phyloP scores from a whole-genome alignment of 768 basidiomycete genomes.

The Cystobasidium ongulense region DNA sequence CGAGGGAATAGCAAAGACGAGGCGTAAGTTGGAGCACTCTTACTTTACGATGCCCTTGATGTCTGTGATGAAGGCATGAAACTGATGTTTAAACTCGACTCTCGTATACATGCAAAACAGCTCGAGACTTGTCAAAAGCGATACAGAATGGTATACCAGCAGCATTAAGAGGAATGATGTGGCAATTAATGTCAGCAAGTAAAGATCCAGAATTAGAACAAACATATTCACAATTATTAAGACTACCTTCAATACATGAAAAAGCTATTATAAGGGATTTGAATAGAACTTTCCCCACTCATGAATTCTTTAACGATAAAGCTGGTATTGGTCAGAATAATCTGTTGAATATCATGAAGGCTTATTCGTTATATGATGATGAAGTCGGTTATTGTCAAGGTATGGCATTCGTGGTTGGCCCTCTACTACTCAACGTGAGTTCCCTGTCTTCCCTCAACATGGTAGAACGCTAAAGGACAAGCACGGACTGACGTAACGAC shows the following conservation, averaged over 20 bases:
- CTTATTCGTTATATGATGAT: slow-evolving; percentile 77
- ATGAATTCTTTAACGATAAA: slow-evolving; percentile 88
- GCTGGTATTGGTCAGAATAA: slow-evolving; percentile 95
- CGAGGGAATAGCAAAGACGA: slow-evolving; percentile 69
- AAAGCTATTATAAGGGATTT: slow-evolving; percentile 90
- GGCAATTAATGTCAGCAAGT: slow-evolving; percentile 91
- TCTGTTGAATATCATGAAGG: slow-evolving; percentile 93
- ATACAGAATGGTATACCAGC: slow-evolving; percentile 87
- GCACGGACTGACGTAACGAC: background rate
- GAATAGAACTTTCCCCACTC: slow-evolving; percentile 84
- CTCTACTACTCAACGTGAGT: slow-evolving; percentile 74
- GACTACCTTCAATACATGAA: slow-evolving; percentile 77
- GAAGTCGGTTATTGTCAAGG: slow-evolving; percentile 98
- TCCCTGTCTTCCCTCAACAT: background rate
- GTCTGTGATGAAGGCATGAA: no score
- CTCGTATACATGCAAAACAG: slow-evolving; percentile 1
- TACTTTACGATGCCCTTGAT: no score
- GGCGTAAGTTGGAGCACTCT: slow-evolving; percentile 42
- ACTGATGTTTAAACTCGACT: background rate
- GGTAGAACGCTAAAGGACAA: background rate
- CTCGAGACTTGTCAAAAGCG: slow-evolving; percentile 72
- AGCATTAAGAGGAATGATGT: slow-evolving; percentile 84
- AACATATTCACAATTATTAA: slow-evolving; percentile 70
- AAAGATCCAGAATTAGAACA: slow-evolving; percentile 80
- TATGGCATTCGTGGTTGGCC: slow-evolving; percentile 88